phyloP scores from a whole-genome alignment of 768 basidiomycete species.

The Leccinellum rugosiceps region DNA sequence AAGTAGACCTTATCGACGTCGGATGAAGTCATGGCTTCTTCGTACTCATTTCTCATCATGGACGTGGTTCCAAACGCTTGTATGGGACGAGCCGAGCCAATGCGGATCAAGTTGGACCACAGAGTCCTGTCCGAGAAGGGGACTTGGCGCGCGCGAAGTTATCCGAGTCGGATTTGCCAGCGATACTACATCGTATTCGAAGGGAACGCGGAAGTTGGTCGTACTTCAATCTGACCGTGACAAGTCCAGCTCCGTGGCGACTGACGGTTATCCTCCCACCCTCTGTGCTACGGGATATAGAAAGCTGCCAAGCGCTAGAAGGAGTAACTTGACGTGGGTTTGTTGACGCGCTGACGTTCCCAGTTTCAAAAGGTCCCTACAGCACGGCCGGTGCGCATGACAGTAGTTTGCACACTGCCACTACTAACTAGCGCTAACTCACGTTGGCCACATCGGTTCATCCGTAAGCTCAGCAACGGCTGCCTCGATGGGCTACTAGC shows the following conservation, averaged over 20 bases:
- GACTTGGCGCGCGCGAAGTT: not conserved
- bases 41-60: not conserved
- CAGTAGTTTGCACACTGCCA: not conserved
- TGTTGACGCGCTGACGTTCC: not conserved
- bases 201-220: not conserved
- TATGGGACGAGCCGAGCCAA: not conserved
- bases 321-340: not conserved
- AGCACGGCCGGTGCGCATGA: not conserved
- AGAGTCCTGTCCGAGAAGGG: not conserved
- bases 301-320: constrained; percentile 2
- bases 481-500: not conserved
- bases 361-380: not conserved
- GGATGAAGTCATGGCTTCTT: constrained; percentile 11
- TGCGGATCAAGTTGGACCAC: not conserved
- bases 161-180: not conserved
- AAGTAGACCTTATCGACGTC: constrained; percentile 10
- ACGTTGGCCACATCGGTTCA: not conserved
- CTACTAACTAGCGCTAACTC: no score
- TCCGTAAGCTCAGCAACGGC: not conserved
- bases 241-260: constrained; percentile 6
- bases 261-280: constrained; percentile 3
- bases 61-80: not conserved
- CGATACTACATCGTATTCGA: not conserved
- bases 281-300: not conserved
- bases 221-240: not conserved